These are phyloP conservation scores for Glarea lozoyensis DNA, from an alignment of 495 filamentous ascomycete species.

Conservation along the genomic window DNA sequence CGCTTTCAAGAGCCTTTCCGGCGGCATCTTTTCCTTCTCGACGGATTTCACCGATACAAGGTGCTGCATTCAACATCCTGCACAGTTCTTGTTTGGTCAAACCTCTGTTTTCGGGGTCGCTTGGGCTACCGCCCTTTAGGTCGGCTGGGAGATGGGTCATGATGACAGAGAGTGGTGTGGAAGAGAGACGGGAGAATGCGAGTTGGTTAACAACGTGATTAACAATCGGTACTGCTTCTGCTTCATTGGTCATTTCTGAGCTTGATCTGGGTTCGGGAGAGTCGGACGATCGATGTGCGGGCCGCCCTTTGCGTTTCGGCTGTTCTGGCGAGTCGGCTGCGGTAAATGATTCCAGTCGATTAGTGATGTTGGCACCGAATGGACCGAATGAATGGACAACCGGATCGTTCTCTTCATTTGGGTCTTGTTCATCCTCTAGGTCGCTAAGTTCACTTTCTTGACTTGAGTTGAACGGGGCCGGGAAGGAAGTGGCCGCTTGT, in stretches of 20 bases:
- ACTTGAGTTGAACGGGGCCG: constrained; percentile 24
- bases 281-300: too few relatives aligned
- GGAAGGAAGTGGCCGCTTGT: constrained; percentile 28
- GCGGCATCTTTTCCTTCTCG: constrained; percentile 94
- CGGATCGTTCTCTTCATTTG: constrained; percentile 88
- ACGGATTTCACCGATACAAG: constrained; percentile 78
- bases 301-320: neutral
- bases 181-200: constrained; percentile 91
- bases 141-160: constrained; percentile 72
- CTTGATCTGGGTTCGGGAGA: constrained; percentile 14
- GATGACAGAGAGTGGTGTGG: constrained; percentile 82
- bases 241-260: constrained; percentile 21
- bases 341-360: constrained; percentile 65
- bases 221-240: constrained; percentile 30
- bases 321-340: constrained; percentile 13
- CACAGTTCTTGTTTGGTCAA: constrained; percentile 55
- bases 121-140: constrained; percentile 31
- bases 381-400: constrained; percentile 85
- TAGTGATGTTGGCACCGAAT: constrained; percentile 72
- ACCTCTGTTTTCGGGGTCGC: constrained; percentile 35
- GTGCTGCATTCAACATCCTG: constrained; percentile 57
- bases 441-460: constrained; percentile 56
- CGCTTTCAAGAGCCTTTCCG: constrained; percentile 84
- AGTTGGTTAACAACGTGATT: constrained; percentile 93
- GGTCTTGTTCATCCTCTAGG: constrained; percentile 53